A percentile compares a stretch with the other conserved stretches of the same genome.
Conservation (phyloP, 441 rosid genomes). For the Oxalis stricta region DNA sequence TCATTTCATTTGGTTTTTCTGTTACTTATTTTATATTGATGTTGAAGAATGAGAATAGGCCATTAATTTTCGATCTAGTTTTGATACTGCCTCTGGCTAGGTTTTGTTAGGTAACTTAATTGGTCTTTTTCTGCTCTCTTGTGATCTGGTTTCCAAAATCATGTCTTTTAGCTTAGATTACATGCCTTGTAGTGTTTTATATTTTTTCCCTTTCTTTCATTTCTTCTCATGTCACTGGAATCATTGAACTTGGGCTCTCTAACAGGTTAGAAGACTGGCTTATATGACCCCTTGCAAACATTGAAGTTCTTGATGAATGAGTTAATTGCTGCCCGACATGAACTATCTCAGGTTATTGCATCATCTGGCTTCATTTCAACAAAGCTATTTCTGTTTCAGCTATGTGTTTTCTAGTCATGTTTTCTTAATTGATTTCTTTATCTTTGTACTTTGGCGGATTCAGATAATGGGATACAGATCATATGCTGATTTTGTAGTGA, state of each 20-base stretch:
- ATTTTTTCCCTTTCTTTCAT: too few species aligned
- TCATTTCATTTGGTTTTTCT: conserved; percentile 1
- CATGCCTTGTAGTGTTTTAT: too few species aligned
- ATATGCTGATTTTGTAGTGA: conserved; percentile 59
- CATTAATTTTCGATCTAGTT: not conserved
- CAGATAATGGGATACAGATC: conserved; percentile 73
- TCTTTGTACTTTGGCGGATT: conserved; percentile 2
- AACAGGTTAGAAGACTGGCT: conserved; percentile 72
- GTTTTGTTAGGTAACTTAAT: not conserved
- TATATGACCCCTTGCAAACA: conserved; percentile 67
- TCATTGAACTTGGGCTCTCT: conserved; percentile 1
- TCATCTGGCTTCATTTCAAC: too few species aligned
- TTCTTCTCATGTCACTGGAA: too few species aligned
- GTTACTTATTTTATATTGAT: conserved; percentile 1
- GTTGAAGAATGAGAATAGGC: conserved; percentile 1
- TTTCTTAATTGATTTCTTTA: not conserved
- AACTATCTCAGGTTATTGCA: conserved; percentile 90
- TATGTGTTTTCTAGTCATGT: conserved; percentile 4
- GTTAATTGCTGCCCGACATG: conserved; percentile 71
- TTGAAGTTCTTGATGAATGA: conserved; percentile 59
- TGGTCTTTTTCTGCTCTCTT: not conserved
- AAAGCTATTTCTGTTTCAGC: conserved; percentile 9
- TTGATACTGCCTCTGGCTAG: too few species aligned
- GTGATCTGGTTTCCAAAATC: too few species aligned
- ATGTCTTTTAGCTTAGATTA: too few species aligned